Evolutionary conservation across 2,329 filamentous ascomycete genomes (phyloP).

Genomic region (Penicillium italicum): DNA sequence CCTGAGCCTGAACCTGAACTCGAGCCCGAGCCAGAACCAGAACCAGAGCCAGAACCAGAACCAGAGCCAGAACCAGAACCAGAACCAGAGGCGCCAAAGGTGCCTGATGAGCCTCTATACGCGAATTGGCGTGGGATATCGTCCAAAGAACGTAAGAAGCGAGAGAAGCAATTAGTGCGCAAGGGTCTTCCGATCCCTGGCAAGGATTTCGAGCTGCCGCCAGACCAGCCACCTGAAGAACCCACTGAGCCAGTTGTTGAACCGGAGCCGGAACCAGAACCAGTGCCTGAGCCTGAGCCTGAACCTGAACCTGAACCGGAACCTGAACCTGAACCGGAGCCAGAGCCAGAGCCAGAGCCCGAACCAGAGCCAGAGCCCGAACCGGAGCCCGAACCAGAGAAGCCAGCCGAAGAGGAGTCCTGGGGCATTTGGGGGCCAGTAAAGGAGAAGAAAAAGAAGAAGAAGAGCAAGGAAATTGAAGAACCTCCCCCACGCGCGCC

Average conservation of each 20-base stretch:
- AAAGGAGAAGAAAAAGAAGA: slow-evolving; percentile 49
- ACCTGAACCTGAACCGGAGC: slow-evolving; percentile 1
- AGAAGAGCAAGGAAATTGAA: slow-evolving; percentile 45
- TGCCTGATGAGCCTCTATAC: slow-evolving; percentile 37
- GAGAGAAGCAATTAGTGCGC: slow-evolving; percentile 31
- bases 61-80: slow-evolving; percentile 30
- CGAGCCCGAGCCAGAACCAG: slow-evolving; percentile 23
- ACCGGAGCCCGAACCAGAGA: slow-evolving; percentile 7
- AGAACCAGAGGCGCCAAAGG: slow-evolving; percentile 18
- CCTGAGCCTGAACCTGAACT: slow-evolving; percentile 9
- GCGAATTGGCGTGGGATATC: slow-evolving; percentile 34
- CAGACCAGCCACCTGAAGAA: slow-evolving; percentile 19
- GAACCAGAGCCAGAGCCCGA: slow-evolving; percentile 17
- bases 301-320: slow-evolving; percentile 11
- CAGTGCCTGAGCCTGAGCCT: slow-evolving; percentile 27
- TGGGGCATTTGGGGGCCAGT: slow-evolving; percentile 38
- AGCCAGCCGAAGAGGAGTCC: slow-evolving; percentile 22
- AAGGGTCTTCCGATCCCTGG: slow-evolving; percentile 32
- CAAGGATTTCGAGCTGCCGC: slow-evolving; percentile 27
- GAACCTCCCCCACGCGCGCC: slow-evolving; percentile 49
- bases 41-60: slow-evolving; percentile 33
- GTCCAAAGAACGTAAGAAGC: slow-evolving; percentile 47
- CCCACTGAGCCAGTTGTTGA: slow-evolving; percentile 20
- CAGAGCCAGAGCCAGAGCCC: slow-evolving; percentile 21
- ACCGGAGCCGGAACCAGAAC: slow-evolving; percentile 22